Percentiles rank a stretch among this genome's conserved stretches.
Conservation (phyloP, 2,329 filamentous ascomycete genomes). For the Cordyceps cicadae region DNA sequence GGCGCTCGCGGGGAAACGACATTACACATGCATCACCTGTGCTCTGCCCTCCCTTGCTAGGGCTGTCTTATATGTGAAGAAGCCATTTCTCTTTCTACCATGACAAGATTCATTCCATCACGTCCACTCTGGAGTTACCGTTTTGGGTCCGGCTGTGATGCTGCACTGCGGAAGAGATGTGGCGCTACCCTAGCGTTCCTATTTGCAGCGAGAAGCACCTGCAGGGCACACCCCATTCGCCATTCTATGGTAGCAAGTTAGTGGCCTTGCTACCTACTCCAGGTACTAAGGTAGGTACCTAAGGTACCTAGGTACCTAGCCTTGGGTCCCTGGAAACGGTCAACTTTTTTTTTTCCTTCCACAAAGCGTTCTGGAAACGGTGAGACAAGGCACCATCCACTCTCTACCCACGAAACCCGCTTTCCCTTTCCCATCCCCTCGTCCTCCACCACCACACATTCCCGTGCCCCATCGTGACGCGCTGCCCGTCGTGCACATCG, state of each 20-base stretch:
- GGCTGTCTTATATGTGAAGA: background rate
- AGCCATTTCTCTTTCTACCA: background rate
- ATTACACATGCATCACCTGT: background rate
- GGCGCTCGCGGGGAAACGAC: background rate
- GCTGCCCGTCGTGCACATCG: constrained; percentile 6
- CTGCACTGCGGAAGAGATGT: constrained; percentile 5
- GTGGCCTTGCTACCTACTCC: too few species aligned
- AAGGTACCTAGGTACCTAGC: too few species aligned
- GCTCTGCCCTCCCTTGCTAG: background rate
- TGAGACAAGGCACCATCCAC: background rate
- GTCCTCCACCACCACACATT: background rate
- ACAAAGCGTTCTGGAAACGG: constrained; percentile 4
- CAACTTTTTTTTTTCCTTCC: background rate
- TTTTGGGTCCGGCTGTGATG: constrained; percentile 1
- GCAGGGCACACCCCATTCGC: background rate
- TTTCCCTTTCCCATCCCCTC: background rate
- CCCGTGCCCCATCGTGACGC: constrained; percentile 5
- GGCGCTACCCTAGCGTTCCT: constrained; percentile 1
- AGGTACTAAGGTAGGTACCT: too few species aligned
- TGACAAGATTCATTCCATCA: background rate
- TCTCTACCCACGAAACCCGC: background rate
- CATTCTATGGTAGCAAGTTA: too few species aligned
- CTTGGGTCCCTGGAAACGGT: constrained; percentile 5
- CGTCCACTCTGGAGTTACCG: background rate
- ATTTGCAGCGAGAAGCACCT: background rate